These are phyloP conservation scores for Trypanosomatidae sp. DNA, from an alignment of 208 protist genomes.

Conservation along the genomic window DNA sequence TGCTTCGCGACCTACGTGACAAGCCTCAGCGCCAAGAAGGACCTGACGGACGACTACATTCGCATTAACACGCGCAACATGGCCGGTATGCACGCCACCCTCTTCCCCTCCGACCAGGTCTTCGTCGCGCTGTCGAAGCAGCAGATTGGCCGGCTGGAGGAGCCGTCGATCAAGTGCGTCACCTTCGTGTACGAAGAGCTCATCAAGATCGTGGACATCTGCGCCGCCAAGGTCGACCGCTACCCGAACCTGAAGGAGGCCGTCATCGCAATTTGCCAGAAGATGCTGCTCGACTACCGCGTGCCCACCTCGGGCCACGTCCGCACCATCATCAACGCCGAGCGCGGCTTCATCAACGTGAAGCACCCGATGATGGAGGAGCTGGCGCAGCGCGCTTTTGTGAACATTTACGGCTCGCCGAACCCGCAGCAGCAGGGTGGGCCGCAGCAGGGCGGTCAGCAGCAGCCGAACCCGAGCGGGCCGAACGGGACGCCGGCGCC, in stretches of 20 bases:
- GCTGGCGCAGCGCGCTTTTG: slow-evolving; percentile 70
- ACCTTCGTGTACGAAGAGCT: slow-evolving; percentile 97
- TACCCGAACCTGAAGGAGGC: slow-evolving; percentile 91
- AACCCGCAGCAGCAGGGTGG: too few relatives aligned
- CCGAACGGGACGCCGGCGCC: too few relatives aligned
- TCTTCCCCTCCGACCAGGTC: slow-evolving; percentile 97
- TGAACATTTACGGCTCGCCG: slow-evolving; percentile 87
- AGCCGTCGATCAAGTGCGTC: slow-evolving; percentile 95
- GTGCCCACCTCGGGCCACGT: slow-evolving; percentile 88
- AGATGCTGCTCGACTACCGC: slow-evolving; percentile 82
- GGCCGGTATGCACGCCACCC: slow-evolving; percentile 94
- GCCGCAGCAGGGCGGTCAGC: too few relatives aligned
- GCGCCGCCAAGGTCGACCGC: slow-evolving; percentile 74
- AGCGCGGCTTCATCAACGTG: slow-evolving; percentile 98
- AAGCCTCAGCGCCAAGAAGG: slow-evolving; percentile 88
- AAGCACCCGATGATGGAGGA: slow-evolving; percentile 91
- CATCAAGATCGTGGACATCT: slow-evolving; percentile 87
- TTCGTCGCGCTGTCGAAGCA: slow-evolving; percentile 96
- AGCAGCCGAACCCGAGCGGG: too few relatives aligned
- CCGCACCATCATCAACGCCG: slow-evolving; percentile 93
- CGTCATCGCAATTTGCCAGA: slow-evolving; percentile 84
- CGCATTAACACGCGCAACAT: slow-evolving; percentile 96
- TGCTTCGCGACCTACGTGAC: slow-evolving; percentile 91
- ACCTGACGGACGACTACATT: slow-evolving; percentile 95
- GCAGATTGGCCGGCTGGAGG: slow-evolving; percentile 95